Evolutionary conservation across 768 basidiomycete genomes (phyloP).

Genomic region (Vararia minispora): DNA sequence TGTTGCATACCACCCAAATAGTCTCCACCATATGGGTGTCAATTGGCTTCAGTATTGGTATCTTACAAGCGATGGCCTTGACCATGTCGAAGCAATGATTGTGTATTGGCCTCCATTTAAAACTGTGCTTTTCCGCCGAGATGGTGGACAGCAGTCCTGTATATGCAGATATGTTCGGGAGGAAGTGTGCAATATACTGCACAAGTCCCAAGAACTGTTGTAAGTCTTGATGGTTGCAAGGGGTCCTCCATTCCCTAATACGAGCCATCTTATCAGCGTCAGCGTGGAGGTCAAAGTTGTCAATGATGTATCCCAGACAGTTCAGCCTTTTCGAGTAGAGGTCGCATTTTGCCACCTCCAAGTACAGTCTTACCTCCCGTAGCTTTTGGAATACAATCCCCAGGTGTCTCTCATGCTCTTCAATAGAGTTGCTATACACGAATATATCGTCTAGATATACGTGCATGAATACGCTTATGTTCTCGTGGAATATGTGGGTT

Average conservation of each 20-base stretch:
- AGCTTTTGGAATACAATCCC: slow-evolving; percentile 21
- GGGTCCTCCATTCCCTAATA: slow-evolving; percentile 25
- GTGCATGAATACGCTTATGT: slow-evolving; percentile 27
- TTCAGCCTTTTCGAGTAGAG: slow-evolving; percentile 21
- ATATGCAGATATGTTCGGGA: slow-evolving; percentile 24
- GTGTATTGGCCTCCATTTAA: slow-evolving; percentile 19
- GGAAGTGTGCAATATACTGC: slow-evolving; percentile 25
- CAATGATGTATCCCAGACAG: slow-evolving; percentile 30
- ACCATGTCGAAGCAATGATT: slow-evolving; percentile 16
- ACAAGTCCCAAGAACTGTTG: slow-evolving; percentile 29
- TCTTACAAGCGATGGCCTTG: slow-evolving; percentile 6
- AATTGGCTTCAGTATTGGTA: slow-evolving; percentile 13
- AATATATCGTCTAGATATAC: too few species aligned
- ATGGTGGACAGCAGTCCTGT: slow-evolving; percentile 22
- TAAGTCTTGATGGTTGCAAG: slow-evolving; percentile 23
- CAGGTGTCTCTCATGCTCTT: slow-evolving; percentile 28
- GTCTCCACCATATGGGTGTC: slow-evolving; percentile 3
- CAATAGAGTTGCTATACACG: too few species aligned
- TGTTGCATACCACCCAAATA: slow-evolving; percentile 18
- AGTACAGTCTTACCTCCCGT: slow-evolving; percentile 19
- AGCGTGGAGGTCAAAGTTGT: slow-evolving; percentile 25
- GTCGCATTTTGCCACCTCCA: slow-evolving; percentile 24
- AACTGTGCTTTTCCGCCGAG: slow-evolving; percentile 18
- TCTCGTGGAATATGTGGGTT: neutral
- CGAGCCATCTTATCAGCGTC: slow-evolving; percentile 24